Percentiles rank a stretch among this genome's conserved stretches.
These are phyloP conservation scores for Lyophyllum decastes DNA, from an alignment of 768 basidiomycete genomes.

Conservation along the genomic window DNA sequence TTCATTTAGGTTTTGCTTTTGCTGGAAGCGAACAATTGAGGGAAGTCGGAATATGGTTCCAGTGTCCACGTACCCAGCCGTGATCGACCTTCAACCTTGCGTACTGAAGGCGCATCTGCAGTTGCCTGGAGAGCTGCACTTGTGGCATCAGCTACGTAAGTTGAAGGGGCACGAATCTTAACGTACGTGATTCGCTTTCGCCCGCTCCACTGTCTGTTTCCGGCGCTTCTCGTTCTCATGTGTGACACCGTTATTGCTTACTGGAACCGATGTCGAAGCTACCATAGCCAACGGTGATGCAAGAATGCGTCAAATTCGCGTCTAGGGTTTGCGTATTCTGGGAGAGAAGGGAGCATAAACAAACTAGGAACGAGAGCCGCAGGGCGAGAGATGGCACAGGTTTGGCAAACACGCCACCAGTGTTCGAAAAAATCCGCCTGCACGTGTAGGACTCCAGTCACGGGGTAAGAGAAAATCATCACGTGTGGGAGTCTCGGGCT, in stretches of 20 bases:
- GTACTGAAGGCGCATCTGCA: constrained; percentile 75
- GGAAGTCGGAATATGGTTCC: not conserved
- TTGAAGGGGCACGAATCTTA: not conserved
- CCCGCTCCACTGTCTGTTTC: constrained; percentile 53
- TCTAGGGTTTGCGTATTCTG: not conserved
- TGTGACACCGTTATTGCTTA: constrained; percentile 22
- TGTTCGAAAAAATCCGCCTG: constrained; percentile 16
- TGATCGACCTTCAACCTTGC: constrained; percentile 79
- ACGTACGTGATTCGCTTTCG: constrained; percentile 60
- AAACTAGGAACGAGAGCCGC: not conserved
- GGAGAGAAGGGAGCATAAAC: not conserved
- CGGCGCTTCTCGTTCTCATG: constrained; percentile 44
- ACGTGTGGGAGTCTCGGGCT: constrained; percentile 7
- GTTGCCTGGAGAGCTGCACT: constrained; percentile 64
- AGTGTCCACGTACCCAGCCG: constrained; percentile 62
- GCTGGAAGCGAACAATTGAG: constrained; percentile 37
- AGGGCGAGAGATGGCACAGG: not conserved
- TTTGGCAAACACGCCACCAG: constrained; percentile 15
- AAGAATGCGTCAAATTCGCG: not conserved
- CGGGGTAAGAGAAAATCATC: constrained; percentile 16
- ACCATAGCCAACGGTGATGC: constrained; percentile 30
- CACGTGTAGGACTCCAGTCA: constrained; percentile 22
- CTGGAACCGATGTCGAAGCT: constrained; percentile 26
- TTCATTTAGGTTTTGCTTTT: constrained; percentile 78
- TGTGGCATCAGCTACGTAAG: not conserved